These are phyloP conservation scores for Chaetomium globosum DNA, from an alignment of 2,329 filamentous ascomycete genomes.

Conservation along the genomic window DNA sequence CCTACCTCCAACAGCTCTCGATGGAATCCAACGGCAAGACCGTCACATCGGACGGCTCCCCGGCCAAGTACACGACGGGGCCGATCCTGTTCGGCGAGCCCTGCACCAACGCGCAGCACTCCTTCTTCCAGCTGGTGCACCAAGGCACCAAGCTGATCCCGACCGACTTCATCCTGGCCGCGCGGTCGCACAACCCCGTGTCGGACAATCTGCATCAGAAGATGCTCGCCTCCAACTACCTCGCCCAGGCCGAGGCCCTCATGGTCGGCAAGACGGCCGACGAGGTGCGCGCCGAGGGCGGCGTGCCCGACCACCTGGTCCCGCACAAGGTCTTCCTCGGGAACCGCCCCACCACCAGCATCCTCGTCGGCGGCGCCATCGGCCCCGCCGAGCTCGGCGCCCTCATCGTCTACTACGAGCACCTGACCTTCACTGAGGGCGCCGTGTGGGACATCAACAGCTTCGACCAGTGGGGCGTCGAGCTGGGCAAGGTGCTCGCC, in stretches of 20 bases:
- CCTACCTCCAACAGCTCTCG: constrained; percentile 97
- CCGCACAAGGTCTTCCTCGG: constrained; percentile 99
- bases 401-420: constrained; percentile 98
- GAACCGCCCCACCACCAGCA: constrained; percentile 94
- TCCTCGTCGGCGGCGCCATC: constrained; percentile 86
- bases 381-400: constrained; percentile 92
- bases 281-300: constrained; percentile 74
- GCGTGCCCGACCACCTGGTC: constrained; percentile 69
- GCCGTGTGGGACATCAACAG: constrained; percentile 99
- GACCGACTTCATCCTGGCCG: constrained; percentile 95
- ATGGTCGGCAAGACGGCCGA: constrained; percentile 89
- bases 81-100: constrained; percentile 97
- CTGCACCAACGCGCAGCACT: constrained; percentile 98
- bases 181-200: constrained; percentile 94
- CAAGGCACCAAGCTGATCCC: constrained; percentile 99
- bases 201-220: constrained; percentile 92
- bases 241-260: constrained; percentile 83
- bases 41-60: constrained; percentile 82
- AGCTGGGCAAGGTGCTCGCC: constrained; percentile 92
- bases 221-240: constrained; percentile 92
- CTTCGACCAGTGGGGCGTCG: constrained; percentile 99
- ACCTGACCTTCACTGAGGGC: constrained; percentile 96
- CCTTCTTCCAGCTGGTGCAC: constrained; percentile 99
- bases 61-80: constrained; percentile 97
- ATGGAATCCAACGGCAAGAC: constrained; percentile 99